Evolutionary conservation across 2,329 filamentous ascomycete genomes (phyloP).

Genomic region (Xylariaceae sp.): DNA sequence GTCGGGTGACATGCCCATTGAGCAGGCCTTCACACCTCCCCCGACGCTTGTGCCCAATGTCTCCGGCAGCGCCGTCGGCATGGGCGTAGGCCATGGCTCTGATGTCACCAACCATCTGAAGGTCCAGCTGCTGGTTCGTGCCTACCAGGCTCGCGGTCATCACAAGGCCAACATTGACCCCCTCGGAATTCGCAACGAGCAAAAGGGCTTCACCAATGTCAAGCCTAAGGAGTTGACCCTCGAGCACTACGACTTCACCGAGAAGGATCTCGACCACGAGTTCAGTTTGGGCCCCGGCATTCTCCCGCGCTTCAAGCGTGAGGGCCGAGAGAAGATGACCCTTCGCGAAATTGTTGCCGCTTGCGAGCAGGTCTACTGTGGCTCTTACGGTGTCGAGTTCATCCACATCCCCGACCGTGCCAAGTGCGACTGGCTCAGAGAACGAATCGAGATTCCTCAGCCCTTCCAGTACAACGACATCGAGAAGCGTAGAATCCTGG

Average conservation of each 20-base stretch:
- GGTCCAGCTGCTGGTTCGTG: constrained; percentile 92
- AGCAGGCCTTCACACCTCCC: constrained; percentile 92
- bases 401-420: constrained; percentile 97
- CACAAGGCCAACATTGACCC: constrained; percentile 98
- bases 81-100: constrained; percentile 62
- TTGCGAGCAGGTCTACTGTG: constrained; percentile 94
- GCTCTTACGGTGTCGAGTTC: constrained; percentile 96
- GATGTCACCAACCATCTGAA: constrained; percentile 96
- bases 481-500: constrained; percentile 95
- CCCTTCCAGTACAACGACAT: constrained; percentile 98
- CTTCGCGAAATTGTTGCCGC: constrained; percentile 87
- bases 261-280: constrained; percentile 88
- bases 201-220: constrained; percentile 75
- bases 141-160: constrained; percentile 95
- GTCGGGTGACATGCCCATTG: constrained; percentile 93
- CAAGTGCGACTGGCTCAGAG: constrained; percentile 96
- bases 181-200: constrained; percentile 83
- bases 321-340: constrained; percentile 90
- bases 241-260: constrained; percentile 90
- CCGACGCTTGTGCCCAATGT: constrained; percentile 84
- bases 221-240: constrained; percentile 90
- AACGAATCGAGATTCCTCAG: constrained; percentile 86
- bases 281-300: constrained; percentile 93
- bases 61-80: constrained; percentile 65
- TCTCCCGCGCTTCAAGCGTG: constrained; percentile 84